phyloP scores from a whole-genome alignment of 2,329 filamentous ascomycete genomes.

The Colletotrichum godetiae region DNA sequence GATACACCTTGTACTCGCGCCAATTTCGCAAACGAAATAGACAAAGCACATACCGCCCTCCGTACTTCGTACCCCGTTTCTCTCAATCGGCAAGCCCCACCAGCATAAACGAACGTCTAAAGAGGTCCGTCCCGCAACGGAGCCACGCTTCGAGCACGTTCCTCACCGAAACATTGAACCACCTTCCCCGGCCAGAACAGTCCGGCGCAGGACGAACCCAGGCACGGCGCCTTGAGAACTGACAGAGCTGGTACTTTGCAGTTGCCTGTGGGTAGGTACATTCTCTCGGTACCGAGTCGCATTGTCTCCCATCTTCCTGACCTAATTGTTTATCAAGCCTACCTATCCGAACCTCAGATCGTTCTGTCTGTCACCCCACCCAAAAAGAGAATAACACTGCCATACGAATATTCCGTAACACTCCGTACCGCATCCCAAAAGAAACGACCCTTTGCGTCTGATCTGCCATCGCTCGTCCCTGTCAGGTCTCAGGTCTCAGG shows the following conservation, averaged over 20 bases:
- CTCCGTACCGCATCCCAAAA: slow-evolving; percentile 3
- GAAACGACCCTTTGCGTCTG: slow-evolving; percentile 8
- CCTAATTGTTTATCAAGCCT: neutral
- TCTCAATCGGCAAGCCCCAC: slow-evolving; percentile 2
- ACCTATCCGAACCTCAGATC: neutral
- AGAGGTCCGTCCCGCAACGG: slow-evolving; percentile 32
- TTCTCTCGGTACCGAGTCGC: neutral
- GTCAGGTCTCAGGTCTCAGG: slow-evolving; percentile 22
- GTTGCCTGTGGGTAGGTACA: neutral
- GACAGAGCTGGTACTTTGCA: slow-evolving; percentile 4
- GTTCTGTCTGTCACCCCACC: neutral
- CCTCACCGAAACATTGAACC: slow-evolving; percentile 25
- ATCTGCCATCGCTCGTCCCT: slow-evolving; percentile 19
- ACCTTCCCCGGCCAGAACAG: slow-evolving; percentile 4
- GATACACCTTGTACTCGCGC: neutral
- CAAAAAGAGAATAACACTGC: neutral
- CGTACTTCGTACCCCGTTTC: neutral
- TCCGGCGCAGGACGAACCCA: neutral
- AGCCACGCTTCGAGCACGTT: slow-evolving; percentile 29
- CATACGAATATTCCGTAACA: neutral
- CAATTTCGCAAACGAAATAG: too few relatives aligned
- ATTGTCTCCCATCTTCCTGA: neutral
- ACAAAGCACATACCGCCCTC: too few relatives aligned
- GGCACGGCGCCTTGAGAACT: slow-evolving; percentile 5
- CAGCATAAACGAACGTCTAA: slow-evolving; percentile 14